Evolutionary conservation across 306 rosid genomes (phyloP).

Genomic region (Glycine latifolia): DNA sequence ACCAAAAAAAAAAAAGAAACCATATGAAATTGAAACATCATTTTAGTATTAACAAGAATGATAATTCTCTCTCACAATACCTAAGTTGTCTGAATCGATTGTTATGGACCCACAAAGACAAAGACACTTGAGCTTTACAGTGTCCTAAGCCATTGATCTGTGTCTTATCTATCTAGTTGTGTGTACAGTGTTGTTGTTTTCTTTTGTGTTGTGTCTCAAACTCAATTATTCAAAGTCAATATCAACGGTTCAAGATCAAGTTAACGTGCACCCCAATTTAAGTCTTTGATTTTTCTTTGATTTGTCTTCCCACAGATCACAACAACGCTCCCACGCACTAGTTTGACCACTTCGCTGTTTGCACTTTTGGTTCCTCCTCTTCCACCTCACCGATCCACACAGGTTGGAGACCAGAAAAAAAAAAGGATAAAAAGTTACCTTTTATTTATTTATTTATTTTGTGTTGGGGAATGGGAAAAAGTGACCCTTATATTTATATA

Average conservation of each 20-base stretch:
- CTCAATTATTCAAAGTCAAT: constrained; percentile 43
- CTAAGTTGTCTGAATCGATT: constrained; percentile 3
- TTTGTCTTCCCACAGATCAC: constrained; percentile 25
- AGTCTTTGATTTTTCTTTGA: constrained; percentile 2
- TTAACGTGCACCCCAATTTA: constrained; percentile 40
- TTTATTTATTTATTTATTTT: not conserved
- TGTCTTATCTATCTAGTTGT: constrained; percentile 30
- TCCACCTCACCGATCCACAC: constrained; percentile 43
- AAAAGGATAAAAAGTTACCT: not conserved
- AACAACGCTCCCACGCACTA: constrained; percentile 16
- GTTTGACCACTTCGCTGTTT: constrained; percentile 43
- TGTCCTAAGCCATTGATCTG: constrained; percentile 37
- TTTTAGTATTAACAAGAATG: not conserved
- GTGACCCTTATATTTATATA: constrained; percentile 27
- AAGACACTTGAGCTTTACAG: constrained; percentile 41
- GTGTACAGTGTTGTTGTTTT: not conserved
- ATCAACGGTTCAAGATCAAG: constrained; percentile 37
- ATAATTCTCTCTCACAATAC: not conserved
- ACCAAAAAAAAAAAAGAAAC: not conserved
- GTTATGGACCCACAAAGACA: constrained; percentile 36
- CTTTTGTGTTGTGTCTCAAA: constrained; percentile 7
- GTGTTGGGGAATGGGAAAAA: constrained; percentile 28
- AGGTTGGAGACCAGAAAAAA: constrained; percentile 32
- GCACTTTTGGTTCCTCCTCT: constrained; percentile 27
- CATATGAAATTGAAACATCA: not conserved